Evolutionary conservation across 495 filamentous ascomycete species (phyloP), one percentile per base, ranked within the genome.

Genomic region (Xylaria intraflava): DNA sequence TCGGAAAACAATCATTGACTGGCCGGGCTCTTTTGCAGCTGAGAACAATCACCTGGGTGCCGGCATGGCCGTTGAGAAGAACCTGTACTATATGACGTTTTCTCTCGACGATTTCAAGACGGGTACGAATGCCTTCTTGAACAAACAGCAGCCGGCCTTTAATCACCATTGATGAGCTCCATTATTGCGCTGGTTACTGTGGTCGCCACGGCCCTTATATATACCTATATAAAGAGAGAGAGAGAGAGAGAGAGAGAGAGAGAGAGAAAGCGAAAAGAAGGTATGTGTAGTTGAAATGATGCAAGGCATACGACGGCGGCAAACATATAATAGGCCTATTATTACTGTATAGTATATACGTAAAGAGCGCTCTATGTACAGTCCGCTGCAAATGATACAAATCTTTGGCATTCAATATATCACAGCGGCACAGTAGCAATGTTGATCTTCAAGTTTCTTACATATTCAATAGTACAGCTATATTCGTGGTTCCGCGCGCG

Each of bases 11-110:
- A 46, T 17, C 22, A 39, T 47, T 16, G 8, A 24, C 59, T 41
- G 31, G 61, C 41, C 20, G 4, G 31, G 40, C 16, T 36, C 38
- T 27, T 33, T 29, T 35, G 29, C 51, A 50, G 57, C 56, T n/a
- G 63, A 65, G 41, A 53, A 58, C 26, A 55, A 51, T 4, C 54
- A 63, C 19, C 53, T 61, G 27, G 17, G 59, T 36, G 57, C 48
- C 10, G 39, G 63, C 35, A 56, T 65, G 58, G 46, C 59, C 16
- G 24, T 57, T n/a, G 63, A 65, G 55, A 65, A 65, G 49, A 27
- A 49, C 29, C 22, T 62, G 46, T 62, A 62, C 35, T 62, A 62
- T 31, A 42, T 51, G 41, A 62, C 59, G 22, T 62, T 62, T 40
- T 31, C 44, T 26, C 56, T 58, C 33, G 46, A 33, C 11, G 59